phyloP scores from a whole-genome alignment of 1,284 basidiomycete species.

The Cryptococcus jaspeensis region DNA sequence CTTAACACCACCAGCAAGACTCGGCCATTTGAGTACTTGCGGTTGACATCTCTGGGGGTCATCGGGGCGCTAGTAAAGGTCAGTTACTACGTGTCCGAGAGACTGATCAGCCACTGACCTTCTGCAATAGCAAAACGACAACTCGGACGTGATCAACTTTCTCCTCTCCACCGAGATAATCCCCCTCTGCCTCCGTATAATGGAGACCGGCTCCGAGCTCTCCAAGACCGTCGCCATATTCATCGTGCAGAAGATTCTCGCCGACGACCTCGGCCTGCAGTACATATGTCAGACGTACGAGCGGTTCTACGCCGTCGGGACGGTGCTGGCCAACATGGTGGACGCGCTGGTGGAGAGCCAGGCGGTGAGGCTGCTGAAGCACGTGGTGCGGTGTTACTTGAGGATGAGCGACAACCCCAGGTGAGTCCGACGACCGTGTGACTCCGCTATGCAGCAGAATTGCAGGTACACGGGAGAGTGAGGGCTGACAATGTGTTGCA shows the following conservation, averaged over 20 bases:
- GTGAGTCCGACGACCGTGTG: constrained; percentile 53
- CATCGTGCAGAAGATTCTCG: constrained; percentile 98
- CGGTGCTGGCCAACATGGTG: constrained; percentile 98
- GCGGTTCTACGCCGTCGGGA: constrained; percentile 97
- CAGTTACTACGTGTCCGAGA: constrained; percentile 5
- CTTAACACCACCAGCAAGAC: constrained; percentile 99
- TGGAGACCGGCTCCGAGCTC: constrained; percentile 99
- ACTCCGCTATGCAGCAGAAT: background rate
- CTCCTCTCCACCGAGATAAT: constrained; percentile 99
- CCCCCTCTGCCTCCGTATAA: constrained; percentile 96
- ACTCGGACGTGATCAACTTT: constrained; percentile 98
- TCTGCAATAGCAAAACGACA: constrained; percentile 80
- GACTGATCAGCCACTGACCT: background rate
- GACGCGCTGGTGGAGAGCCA: constrained; percentile 94
- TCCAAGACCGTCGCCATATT: constrained; percentile 99
- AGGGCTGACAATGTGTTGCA: constrained; percentile 40
- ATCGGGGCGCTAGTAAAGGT: constrained; percentile 96
- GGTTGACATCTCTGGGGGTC: constrained; percentile 94
- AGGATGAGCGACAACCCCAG: constrained; percentile 93
- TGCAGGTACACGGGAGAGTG: background rate
- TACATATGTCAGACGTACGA: constrained; percentile 99
- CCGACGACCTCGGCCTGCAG: constrained; percentile 95
- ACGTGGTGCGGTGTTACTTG: constrained; percentile 96
- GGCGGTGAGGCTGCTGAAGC: constrained; percentile 93
- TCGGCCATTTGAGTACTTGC: constrained; percentile 96